Evolutionary conservation across 208 protist genomes (phyloP).

Genomic region (Leptomonas seymouri): DNA sequence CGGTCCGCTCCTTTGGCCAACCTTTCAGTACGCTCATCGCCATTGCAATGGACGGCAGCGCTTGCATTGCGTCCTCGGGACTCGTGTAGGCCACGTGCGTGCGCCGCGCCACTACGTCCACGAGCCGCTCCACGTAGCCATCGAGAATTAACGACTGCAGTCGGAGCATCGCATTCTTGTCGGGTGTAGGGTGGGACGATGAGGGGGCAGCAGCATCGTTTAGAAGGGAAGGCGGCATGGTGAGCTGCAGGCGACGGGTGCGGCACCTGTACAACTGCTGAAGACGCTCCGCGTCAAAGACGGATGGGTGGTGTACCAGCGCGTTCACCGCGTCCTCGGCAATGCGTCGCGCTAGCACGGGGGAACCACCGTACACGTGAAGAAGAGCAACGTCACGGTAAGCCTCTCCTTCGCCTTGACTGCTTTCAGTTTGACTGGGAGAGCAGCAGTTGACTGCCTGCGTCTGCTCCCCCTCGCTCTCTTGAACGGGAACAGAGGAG

Average conservation of each 20-base stretch:
- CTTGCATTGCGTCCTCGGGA: constrained; percentile 58
- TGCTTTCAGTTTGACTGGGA: not conserved
- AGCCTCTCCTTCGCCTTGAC: not conserved
- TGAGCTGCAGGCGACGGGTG: constrained; percentile 40
- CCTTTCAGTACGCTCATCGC: constrained; percentile 45
- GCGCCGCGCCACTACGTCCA: constrained; percentile 73
- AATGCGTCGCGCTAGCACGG: constrained; percentile 55
- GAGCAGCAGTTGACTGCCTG: not conserved
- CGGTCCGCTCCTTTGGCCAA: constrained; percentile 41
- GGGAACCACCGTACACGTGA: constrained; percentile 74
- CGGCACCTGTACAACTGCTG: constrained; percentile 26
- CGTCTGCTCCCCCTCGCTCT: not conserved
- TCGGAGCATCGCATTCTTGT: constrained; percentile 6
- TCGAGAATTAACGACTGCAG: constrained; percentile 40
- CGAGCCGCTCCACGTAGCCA: constrained; percentile 65
- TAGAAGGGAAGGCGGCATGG: constrained; percentile 10
- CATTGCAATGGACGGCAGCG: constrained; percentile 45
- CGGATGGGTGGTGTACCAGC: constrained; percentile 29
- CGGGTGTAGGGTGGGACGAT: too few species aligned
- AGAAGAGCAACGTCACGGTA: constrained; percentile 36
- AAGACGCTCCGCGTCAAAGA: constrained; percentile 7
- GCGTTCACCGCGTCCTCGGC: constrained; percentile 64
- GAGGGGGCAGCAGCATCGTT: not conserved
- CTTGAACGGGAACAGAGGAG: constrained; percentile 16
- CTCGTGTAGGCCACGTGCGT: constrained; percentile 76